Evolutionary conservation across 2,329 filamentous ascomycete genomes (phyloP).

Genomic region (Onygenales sp.): DNA sequence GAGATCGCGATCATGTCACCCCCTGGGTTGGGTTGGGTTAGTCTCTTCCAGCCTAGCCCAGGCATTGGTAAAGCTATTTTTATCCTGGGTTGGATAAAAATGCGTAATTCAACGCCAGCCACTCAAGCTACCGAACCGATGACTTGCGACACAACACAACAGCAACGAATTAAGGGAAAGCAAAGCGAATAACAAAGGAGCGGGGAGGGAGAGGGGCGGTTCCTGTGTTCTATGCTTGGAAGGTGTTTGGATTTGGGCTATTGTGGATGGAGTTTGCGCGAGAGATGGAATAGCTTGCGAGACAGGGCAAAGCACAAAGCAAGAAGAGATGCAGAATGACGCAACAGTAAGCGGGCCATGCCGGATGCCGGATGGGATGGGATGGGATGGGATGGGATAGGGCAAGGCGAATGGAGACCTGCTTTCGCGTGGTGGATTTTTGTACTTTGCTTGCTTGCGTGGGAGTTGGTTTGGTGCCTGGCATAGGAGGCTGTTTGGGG

Average conservation of each 20-base stretch:
- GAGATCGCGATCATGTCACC: no score
- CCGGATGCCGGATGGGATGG: not conserved
- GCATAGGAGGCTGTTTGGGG: not conserved
- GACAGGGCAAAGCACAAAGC: not conserved
- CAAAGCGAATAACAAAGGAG: no score
- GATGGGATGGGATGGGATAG: not conserved
- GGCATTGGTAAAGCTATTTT: not conserved
- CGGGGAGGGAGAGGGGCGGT: no score
- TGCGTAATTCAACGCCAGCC: not conserved
- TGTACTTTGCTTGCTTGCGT: not conserved
- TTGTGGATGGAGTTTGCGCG: no score
- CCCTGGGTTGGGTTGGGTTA: no score
- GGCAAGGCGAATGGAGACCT: not conserved
- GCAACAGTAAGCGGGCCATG: not conserved
- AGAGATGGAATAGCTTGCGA: no score
- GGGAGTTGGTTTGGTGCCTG: not conserved
- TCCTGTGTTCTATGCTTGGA: no score
- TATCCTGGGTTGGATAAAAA: not conserved
- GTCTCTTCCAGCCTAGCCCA: no score
- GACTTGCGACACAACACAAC: not conserved
- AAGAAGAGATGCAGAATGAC: not conserved
- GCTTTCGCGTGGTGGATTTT: not conserved
- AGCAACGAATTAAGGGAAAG: not conserved
- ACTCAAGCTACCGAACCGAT: not conserved
- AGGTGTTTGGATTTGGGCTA: no score